Percentiles rank a stretch among this genome's conserved stretches.
Evolutionary conservation across 345 rosid genomes (phyloP).

Genomic region (Melaleuca alternifolia): DNA sequence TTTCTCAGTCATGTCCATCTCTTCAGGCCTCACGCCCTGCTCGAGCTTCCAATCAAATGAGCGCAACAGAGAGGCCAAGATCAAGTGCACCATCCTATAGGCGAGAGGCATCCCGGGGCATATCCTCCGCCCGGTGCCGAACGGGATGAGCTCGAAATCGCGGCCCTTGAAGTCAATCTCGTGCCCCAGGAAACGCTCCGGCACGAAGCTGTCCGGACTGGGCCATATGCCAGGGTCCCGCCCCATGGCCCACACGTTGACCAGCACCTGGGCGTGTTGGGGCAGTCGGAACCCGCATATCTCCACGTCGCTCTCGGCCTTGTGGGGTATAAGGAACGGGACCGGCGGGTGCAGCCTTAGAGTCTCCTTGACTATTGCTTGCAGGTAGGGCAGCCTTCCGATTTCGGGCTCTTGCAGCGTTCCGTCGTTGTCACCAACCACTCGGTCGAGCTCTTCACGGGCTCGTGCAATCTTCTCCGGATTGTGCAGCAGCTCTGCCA

Average conservation of each 20-base stretch:
- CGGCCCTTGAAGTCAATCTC: background rate
- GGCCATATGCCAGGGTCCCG: background rate
- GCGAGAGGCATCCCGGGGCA: conserved; percentile 13
- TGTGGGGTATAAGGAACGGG: conserved; percentile 12
- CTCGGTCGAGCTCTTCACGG: background rate
- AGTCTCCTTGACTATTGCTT: conserved; percentile 10
- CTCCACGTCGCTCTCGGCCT: background rate
- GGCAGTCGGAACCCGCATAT: background rate
- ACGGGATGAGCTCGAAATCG: conserved; percentile 1
- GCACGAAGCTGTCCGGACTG: background rate
- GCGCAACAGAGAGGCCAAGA: conserved; percentile 6
- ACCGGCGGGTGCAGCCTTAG: conserved; percentile 10
- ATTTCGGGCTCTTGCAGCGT: conserved; percentile 12
- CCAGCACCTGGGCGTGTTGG: background rate
- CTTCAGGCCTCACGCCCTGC: background rate
- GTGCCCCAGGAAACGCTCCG: conserved; percentile 1
- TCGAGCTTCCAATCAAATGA: conserved; percentile 10
- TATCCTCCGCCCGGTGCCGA: conserved; percentile 14
- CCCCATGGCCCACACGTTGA: background rate
- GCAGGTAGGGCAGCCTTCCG: conserved; percentile 3
- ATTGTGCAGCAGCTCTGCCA: conserved; percentile 14
- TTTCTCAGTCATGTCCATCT: conserved; percentile 3
- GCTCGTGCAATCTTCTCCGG: background rate
- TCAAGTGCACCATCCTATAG: background rate
- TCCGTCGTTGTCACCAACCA: background rate